phyloP scores from a whole-genome alignment of 2,329 filamentous ascomycete species.

The Trichoderma sp. region DNA sequence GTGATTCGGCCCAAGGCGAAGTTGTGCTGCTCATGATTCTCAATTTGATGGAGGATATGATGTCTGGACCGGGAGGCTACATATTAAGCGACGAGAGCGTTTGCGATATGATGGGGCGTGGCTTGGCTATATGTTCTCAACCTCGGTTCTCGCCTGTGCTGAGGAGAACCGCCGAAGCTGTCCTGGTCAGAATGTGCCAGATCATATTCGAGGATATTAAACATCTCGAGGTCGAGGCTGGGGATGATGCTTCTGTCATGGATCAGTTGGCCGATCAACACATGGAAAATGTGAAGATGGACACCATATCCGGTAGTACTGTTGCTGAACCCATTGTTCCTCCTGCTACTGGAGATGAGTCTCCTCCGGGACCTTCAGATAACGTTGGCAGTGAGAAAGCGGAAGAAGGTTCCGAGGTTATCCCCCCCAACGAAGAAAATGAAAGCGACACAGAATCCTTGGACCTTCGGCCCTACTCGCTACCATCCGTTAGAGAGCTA shows the following conservation, averaged over 20 bases:
- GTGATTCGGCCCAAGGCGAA: constrained; percentile 90
- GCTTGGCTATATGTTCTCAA: constrained; percentile 95
- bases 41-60: constrained; percentile 97
- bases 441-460: constrained; percentile 46
- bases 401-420: constrained; percentile 18
- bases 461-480: constrained; percentile 80
- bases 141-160: constrained; percentile 86
- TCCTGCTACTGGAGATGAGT: constrained; percentile 6
- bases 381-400: background rate
- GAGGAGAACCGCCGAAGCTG: constrained; percentile 86
- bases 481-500: constrained; percentile 90
- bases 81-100: constrained; percentile 97
- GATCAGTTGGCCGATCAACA: constrained; percentile 66
- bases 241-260: constrained; percentile 61
- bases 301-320: constrained; percentile 50
- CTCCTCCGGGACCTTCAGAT: background rate
- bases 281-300: constrained; percentile 78
- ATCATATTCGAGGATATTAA: constrained; percentile 95
- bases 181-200: constrained; percentile 99
- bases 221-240: constrained; percentile 73
- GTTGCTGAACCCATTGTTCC: constrained; percentile 14
- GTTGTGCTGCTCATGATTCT: constrained; percentile 92
- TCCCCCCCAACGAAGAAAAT: constrained; percentile 32
- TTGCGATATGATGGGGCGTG: constrained; percentile 99
- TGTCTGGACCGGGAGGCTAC: constrained; percentile 87